Evolutionary conservation across 495 filamentous ascomycete genomes (phyloP).

Genomic region (Aspergillus egyptiacus): DNA sequence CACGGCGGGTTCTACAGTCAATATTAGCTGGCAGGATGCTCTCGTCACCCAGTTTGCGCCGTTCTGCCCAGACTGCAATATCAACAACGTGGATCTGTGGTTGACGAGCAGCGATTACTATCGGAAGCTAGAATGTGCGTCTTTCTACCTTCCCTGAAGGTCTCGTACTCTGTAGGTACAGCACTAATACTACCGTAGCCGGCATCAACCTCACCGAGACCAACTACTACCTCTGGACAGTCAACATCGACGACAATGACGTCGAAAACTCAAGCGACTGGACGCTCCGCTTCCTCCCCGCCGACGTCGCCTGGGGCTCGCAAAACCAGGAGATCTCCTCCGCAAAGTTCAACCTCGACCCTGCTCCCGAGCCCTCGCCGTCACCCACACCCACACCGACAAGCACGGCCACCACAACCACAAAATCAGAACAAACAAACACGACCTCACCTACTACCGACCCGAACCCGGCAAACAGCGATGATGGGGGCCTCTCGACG

Average conservation of each 20-base stretch:
- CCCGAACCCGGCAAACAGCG: background rate
- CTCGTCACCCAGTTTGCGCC: background rate
- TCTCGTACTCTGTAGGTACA: too few species aligned
- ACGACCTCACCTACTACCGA: background rate
- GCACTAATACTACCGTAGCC: background rate
- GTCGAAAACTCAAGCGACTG: background rate
- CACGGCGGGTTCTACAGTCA: background rate
- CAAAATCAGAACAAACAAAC: background rate
- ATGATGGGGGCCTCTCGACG: background rate
- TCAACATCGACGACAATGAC: constrained; percentile 3
- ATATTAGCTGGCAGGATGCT: background rate
- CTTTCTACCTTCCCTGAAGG: background rate
- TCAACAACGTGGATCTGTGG: constrained; percentile 8
- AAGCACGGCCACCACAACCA: background rate
- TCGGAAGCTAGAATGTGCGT: constrained; percentile 2
- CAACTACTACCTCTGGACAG: constrained; percentile 4
- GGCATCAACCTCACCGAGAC: constrained; percentile 2
- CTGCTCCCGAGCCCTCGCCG: background rate
- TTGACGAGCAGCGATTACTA: constrained; percentile 1
- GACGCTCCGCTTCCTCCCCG: constrained; percentile 9
- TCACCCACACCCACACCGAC: background rate
- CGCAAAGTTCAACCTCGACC: constrained; percentile 4
- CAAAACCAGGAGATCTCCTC: constrained; percentile 8
- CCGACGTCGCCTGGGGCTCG: background rate
- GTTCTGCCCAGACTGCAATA: constrained; percentile 4